These are phyloP conservation scores for Bauhinia variegata DNA, from an alignment of 306 rosid genomes.

Conservation along the genomic window DNA sequence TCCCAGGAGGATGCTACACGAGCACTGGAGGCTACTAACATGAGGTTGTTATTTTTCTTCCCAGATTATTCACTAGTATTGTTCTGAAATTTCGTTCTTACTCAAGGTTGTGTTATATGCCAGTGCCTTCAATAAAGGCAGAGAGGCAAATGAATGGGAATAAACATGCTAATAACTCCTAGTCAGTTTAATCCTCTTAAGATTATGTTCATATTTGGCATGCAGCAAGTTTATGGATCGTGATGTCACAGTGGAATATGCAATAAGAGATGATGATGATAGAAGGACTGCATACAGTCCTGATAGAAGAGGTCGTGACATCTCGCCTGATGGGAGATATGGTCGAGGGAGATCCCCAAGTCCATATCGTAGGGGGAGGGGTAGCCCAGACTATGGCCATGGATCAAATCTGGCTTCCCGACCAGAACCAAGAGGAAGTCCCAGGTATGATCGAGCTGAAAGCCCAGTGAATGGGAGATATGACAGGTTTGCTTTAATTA, in stretches of 20 bases:
- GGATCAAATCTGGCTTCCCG: conserved; percentile 67
- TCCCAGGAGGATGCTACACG: conserved; percentile 78
- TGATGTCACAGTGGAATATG: conserved; percentile 82
- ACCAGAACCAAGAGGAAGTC: conserved; percentile 68
- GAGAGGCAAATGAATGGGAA: background rate
- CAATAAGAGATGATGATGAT: conserved; percentile 80
- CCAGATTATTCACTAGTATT: conserved; percentile 6
- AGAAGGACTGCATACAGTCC: conserved; percentile 74
- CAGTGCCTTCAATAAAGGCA: conserved; percentile 1
- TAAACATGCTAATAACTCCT: conserved; percentile 10
- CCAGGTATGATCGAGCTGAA: conserved; percentile 57
- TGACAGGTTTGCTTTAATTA: conserved; percentile 53
- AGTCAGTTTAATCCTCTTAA: background rate
- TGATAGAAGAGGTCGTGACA: conserved; percentile 72
- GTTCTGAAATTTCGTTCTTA: conserved; percentile 9
- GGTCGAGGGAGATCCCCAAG: conserved; percentile 77
- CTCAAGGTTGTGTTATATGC: background rate
- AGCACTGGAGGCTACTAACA: conserved; percentile 74
- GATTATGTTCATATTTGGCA: conserved; percentile 31
- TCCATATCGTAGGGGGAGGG: conserved; percentile 75
- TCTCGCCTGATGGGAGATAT: conserved; percentile 69
- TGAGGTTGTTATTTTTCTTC: conserved; percentile 58
- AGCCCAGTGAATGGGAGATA: conserved; percentile 73
- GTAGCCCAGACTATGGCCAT: conserved; percentile 81
- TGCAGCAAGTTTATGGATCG: conserved; percentile 86